These are phyloP conservation scores for Excoecaria cochinchinensis DNA, from an alignment of 345 rosid species.

Conservation along the genomic window DNA sequence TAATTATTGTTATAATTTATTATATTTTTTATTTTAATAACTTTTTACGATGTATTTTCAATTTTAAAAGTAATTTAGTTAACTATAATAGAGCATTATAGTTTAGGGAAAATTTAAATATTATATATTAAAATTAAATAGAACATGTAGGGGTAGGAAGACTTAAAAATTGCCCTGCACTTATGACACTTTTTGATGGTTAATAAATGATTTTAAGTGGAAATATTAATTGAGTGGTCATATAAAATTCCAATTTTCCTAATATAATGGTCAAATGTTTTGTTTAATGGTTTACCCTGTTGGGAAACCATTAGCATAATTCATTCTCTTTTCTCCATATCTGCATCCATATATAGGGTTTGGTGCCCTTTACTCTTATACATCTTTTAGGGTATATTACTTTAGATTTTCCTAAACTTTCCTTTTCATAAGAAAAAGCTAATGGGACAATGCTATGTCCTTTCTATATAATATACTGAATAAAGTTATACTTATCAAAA, in stretches of 20 bases:
- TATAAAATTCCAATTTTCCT: background rate
- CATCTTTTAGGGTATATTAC: background rate
- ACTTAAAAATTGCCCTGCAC: background rate
- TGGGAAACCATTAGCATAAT: slow-evolving; percentile 32
- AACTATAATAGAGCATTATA: no score
- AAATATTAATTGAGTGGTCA: no score
- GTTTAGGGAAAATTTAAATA: no score
- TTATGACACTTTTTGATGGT: background rate
- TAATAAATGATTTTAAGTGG: no score
- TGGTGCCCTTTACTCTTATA: slow-evolving; percentile 8
- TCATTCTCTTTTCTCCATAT: slow-evolving; percentile 19
- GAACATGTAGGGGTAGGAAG: no score
- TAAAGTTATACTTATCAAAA: no score
- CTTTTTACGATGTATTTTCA: no score
- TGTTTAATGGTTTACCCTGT: slow-evolving; percentile 15
- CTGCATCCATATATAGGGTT: slow-evolving; percentile 14
- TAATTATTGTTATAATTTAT: no score
- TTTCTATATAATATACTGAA: no score
- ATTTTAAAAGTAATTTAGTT: no score
- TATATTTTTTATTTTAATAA: no score
- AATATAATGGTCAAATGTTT: slow-evolving; percentile 12
- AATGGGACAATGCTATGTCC: background rate
- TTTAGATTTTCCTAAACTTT: background rate
- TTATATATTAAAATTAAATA: no score
- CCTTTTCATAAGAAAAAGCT: background rate